Evolutionary conservation across 345 rosid species (phyloP).

Genomic region (Reutealis trisperma): DNA sequence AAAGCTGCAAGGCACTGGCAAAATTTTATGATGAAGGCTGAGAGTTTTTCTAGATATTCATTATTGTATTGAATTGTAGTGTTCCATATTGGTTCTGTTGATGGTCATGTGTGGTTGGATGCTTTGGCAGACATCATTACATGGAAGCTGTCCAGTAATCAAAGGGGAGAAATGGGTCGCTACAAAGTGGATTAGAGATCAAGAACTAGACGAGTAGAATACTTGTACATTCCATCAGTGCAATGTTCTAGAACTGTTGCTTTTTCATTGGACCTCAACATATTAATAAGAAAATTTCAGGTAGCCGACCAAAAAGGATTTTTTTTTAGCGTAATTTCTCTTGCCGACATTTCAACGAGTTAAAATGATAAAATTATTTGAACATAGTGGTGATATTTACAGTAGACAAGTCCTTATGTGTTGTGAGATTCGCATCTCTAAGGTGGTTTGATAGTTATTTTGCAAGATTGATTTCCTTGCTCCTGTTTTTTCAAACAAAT

Average conservation of each 20-base stretch:
- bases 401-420: too few relatives aligned
- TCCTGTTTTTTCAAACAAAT: too few relatives aligned
- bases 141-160: constrained; percentile 39
- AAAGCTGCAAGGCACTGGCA: neutral
- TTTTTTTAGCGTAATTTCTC: neutral
- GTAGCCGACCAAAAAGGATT: neutral
- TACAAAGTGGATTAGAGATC: constrained; percentile 38
- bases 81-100: neutral
- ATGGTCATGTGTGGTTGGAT: neutral
- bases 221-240: neutral
- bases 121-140: constrained; percentile 31
- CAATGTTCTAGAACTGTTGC: neutral
- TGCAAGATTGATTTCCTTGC: too few relatives aligned
- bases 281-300: neutral
- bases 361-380: neutral
- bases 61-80: neutral
- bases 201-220: constrained; percentile 9
- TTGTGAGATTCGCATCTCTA: too few relatives aligned
- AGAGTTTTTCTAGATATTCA: neutral
- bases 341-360: neutral
- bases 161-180: constrained; percentile 42
- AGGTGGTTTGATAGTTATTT: too few relatives aligned
- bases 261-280: too few relatives aligned
- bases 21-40: too few relatives aligned
- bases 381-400: neutral